Base-by-base conservation (phyloP, 2,329 filamentous ascomycete species). In the Scortechinia acanthostroma region DNA sequence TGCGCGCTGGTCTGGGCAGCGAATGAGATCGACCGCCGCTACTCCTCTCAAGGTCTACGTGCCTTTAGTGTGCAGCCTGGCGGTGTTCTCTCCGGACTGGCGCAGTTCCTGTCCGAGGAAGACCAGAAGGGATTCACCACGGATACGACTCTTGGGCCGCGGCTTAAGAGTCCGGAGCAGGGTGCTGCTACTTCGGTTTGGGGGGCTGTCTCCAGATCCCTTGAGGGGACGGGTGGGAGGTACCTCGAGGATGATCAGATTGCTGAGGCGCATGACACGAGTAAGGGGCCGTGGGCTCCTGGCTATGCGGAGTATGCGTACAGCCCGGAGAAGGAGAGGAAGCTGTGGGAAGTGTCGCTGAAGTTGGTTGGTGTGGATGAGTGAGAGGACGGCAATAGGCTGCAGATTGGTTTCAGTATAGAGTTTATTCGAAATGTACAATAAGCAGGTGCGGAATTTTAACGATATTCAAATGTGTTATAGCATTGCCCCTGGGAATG, bases 1-100 rank as follows among this genome's bases (percentile, higher is more conserved):
- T 63, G 65, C 0, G 73, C 74, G 13, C 74, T 71, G 47, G 63
- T 76, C 16, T 71, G 62, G 44, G 65, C 68, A 51, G 62, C 70
- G 4, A 71, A 68, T 47, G 60, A 70, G 46, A 62, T 75, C 17
- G 70, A 73, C 22, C 64, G 69, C 5, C 59, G 58, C 1, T 73
- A 69, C 48, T 66, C 62, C 1, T 22, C 51, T 1, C 47, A 56
- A 13, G 62, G 65, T 6, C 48, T 74, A 1, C 68, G 67, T 45
- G 69, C 57, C 0, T 54, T 58, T 3, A 61, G 57, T 33, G 46
- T 76, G 2, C 65, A 70, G 46, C 73, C 71, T 0, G 72, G 73
- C 20, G 50, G 47, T 4, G 50, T 58, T 22, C 28, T 47, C 45
- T 61, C 57, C 1, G 60, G 57, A 21, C 51, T 69, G 40, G 50